Evolutionary conservation across 306 rosid species (phyloP), one percentile per base, ranked within the genome.

Genomic region (Glycyrrhiza uralensis): DNA sequence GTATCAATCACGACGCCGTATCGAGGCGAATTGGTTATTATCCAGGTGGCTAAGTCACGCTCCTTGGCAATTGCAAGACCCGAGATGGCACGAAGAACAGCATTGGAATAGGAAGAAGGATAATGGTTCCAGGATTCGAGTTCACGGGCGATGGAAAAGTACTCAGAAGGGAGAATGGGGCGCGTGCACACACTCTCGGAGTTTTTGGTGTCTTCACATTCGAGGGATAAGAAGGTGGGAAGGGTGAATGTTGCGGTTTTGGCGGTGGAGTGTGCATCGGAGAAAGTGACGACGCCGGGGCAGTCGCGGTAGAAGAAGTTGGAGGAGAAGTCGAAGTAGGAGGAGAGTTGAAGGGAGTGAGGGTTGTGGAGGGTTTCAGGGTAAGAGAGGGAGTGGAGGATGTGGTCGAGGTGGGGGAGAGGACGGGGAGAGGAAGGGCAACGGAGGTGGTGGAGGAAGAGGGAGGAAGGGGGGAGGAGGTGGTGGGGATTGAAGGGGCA

Each of bases 11-110:
- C 81, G 28, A 85, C 44, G 9, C 97, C 97, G 49, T 79, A 84
- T 57, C 79, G 78, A 46, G 96, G 95, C 7, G 99, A 91, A 80
- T 81, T 91, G 1, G 75, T 50, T n/a, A 89, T 24, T 5, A 94
- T 73, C 97, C 96, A 89, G 22, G 32, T 29, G 19, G 13, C 55
- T 14, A 93, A 30, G 46, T 74, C 80, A 59, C 15, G 10, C 46
- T 76, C 84, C 58, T 72, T 70, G 13, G 74, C 52, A 46, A 46
- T 30, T 44, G 58, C 67, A 24, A 84, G 28, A 39, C 83, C 77
- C 46, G 50, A 58, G 20, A 91, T 20, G 1, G 89, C 89, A 29
- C 36, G 57, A 28, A 77, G 83, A 65, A 87, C 81, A 46, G 32
- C n/a, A 4, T 19, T 30, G 0, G 95, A 85, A 71, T 72, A 86